Base-by-base conservation (phyloP, 257 asterid genomes). In the Scutellaria baicalensis region DNA sequence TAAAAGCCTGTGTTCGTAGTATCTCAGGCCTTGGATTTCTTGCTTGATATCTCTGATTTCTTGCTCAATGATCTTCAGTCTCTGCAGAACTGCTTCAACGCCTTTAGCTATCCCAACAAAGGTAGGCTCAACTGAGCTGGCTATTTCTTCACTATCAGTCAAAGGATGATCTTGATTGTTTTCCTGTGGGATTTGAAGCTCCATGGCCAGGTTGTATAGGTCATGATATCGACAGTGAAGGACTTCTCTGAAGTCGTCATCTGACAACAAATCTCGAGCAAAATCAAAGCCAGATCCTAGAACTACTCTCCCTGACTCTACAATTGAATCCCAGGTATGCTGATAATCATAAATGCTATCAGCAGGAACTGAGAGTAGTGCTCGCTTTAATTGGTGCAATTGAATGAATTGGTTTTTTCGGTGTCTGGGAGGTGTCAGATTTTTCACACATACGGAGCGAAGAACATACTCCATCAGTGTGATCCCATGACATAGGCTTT, bases 171-270 rank as follows among this genome's bases (percentile, higher is more conserved):
- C 86, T 33, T 75, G 68, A 40, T 66, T 76, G 70, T 78, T 77
- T 66, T 84, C 95, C 64, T 78, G 70, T 5, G 95, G 90, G 66
- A 84, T 79, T 63, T 92, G 88, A 74, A 92, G 98, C 63, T 92
- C 98, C 67, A 80, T 62, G 59, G 98, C 96, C 45, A 92, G 98
- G 77, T 85, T 92, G 45, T 89, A 79, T 7, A 92, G 85, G 59
- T 89, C 98, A 65, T 82, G 82, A 77, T 92, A 92, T 69, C 98
- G 79, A 39, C 82, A 48, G 66, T 89, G 95, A 56, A 92, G 95
- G 1, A 92, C 96, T 74, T 89, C 96, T 56, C 92, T 85, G 70
- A 92, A 92, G 69, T 92, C 96, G 62, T 92, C 98, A 20, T 92
- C 98, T 0, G 96, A 92, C 64, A 92, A 68, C 61, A 89, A 81